phyloP scores from a whole-genome alignment of 1,284 basidiomycete species.

The Malassezia obtusa region DNA sequence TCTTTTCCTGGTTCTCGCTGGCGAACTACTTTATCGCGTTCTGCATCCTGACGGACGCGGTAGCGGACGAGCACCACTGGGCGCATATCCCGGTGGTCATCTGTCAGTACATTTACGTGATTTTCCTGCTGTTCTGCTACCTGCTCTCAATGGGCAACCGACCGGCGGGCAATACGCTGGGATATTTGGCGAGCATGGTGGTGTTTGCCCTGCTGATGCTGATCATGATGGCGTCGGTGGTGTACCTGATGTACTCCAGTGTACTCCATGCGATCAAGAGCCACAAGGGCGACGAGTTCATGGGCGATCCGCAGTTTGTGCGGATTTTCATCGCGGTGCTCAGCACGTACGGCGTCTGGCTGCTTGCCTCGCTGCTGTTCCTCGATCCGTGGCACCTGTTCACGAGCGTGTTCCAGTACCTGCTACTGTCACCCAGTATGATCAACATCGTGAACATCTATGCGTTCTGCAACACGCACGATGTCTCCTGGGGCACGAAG shows the following conservation, averaged over 20 bases:
- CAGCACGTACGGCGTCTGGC: constrained; percentile 44
- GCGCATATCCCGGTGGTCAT: constrained; percentile 37
- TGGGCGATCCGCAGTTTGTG: constrained; percentile 34
- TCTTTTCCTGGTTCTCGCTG: constrained; percentile 41
- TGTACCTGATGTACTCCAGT: constrained; percentile 33
- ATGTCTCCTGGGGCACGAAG: constrained; percentile 45
- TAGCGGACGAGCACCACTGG: constrained; percentile 27
- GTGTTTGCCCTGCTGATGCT: constrained; percentile 40
- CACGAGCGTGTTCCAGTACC: constrained; percentile 42
- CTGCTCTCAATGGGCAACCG: constrained; percentile 46
- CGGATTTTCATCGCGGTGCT: constrained; percentile 43
- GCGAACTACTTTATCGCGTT: constrained; percentile 31
- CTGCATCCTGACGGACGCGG: constrained; percentile 34
- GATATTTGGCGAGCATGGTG: constrained; percentile 41
- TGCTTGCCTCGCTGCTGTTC: constrained; percentile 39
- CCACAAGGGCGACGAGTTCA: constrained; percentile 18
- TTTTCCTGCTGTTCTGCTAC: constrained; percentile 45
- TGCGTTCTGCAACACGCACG: constrained; percentile 45
- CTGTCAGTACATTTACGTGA: constrained; percentile 44
- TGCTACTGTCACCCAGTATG: constrained; percentile 42
- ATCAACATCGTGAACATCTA: constrained; percentile 47
- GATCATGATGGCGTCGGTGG: constrained; percentile 41
- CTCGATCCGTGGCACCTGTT: constrained; percentile 46
- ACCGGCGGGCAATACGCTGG: constrained; percentile 37
- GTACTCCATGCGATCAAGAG: constrained; percentile 24